Evolutionary conservation across 768 basidiomycete species (phyloP).

Genomic region (Rhizopogon vinicolor): DNA sequence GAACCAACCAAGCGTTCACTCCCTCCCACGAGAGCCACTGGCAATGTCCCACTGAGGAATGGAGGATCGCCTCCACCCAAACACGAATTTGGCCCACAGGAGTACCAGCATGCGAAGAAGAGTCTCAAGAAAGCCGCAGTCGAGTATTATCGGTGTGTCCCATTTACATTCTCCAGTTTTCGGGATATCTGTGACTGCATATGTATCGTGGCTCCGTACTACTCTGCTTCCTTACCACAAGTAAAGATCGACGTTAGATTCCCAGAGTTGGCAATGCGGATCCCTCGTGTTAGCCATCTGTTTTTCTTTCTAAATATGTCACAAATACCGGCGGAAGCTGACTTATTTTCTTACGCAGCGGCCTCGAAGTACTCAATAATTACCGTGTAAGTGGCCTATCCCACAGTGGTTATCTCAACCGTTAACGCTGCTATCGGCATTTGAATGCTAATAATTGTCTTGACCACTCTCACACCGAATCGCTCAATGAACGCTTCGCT

Average conservation of each 20-base stretch:
- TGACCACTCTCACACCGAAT: neutral
- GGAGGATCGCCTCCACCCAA: neutral
- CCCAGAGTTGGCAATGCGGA: neutral
- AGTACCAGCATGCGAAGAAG: constrained; percentile 82
- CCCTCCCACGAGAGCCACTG: neutral
- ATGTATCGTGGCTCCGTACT: neutral
- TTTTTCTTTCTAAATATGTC: neutral
- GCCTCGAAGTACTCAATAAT: constrained; percentile 80
- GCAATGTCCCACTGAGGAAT: neutral
- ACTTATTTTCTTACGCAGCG: constrained; percentile 34
- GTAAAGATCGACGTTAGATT: neutral
- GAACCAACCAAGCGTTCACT: neutral
- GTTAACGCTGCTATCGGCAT: neutral
- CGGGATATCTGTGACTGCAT: neutral
- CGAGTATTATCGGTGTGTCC: constrained; percentile 72
- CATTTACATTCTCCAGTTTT: constrained; percentile 2
- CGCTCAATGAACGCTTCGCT: too few species aligned
- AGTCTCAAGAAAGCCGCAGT: constrained; percentile 78
- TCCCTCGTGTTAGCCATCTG: neutral
- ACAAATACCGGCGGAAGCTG: neutral
- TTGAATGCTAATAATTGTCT: neutral
- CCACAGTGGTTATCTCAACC: neutral
- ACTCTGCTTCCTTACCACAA: neutral
- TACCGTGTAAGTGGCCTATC: constrained; percentile 59
- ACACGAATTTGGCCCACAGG: constrained; percentile 54